Evolutionary conservation across 768 basidiomycete genomes (phyloP).

Genomic region (Boletus vermiculosoides): DNA sequence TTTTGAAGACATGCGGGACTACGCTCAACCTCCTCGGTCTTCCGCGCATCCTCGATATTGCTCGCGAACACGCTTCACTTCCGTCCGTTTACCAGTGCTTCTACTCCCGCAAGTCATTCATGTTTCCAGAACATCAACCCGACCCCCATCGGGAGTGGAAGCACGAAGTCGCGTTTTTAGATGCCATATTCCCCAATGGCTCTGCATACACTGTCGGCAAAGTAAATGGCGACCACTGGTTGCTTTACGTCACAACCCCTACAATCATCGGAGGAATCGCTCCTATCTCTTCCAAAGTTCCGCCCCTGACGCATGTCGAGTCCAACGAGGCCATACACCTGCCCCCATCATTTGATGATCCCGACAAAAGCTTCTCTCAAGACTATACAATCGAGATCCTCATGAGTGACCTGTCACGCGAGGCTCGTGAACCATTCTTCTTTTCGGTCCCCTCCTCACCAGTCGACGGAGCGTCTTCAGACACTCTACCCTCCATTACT

Average conservation of each 20-base stretch:
- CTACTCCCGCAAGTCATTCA: constrained; percentile 98
- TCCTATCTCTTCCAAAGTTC: constrained; percentile 19
- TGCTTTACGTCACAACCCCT: constrained; percentile 86
- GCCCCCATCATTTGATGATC: constrained; percentile 1
- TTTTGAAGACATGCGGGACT: constrained; percentile 98
- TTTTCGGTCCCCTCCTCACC: constrained; percentile 43
- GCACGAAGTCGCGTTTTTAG: constrained; percentile 88
- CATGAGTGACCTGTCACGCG: constrained; percentile 85
- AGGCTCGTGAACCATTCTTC: constrained; percentile 80
- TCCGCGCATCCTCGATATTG: constrained; percentile 93
- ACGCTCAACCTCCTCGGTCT: constrained; percentile 96
- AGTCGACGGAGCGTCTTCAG: constrained; percentile 49
- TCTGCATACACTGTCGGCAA: constrained; percentile 96
- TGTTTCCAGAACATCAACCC: constrained; percentile 95
- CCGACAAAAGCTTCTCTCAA: constrained; percentile 32
- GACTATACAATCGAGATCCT: constrained; percentile 98
- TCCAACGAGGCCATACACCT: constrained; percentile 13
- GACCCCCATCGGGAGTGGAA: constrained; percentile 95
- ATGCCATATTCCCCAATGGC: constrained; percentile 83
- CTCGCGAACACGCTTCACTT: constrained; percentile 63
- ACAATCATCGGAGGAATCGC: constrained; percentile 30
- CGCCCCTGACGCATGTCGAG: constrained; percentile 14
- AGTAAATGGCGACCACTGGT: constrained; percentile 98
- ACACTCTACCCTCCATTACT: constrained; percentile 22
- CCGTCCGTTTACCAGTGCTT: constrained; percentile 84